These are phyloP conservation scores for Kodamaea kaohsiungensis DNA, from an alignment of 805 yeast genomes.

Conservation along the genomic window DNA sequence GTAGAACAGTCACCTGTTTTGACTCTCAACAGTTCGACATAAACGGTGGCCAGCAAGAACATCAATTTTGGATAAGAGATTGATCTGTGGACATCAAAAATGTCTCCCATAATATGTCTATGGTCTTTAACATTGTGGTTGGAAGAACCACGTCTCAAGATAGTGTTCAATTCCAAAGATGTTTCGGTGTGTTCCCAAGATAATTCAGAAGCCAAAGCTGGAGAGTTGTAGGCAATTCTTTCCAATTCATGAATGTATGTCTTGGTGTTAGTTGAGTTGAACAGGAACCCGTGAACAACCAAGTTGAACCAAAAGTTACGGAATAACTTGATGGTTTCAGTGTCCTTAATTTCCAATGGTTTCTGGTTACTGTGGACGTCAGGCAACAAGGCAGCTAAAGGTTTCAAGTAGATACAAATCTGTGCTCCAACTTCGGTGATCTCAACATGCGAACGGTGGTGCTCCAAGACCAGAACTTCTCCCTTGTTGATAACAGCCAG, in stretches of 20 bases:
- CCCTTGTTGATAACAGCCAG: slow-evolving; percentile 72
- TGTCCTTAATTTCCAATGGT: slow-evolving; percentile 48
- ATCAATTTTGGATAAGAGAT: slow-evolving; percentile 76
- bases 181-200: slow-evolving; percentile 76
- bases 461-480: slow-evolving; percentile 72
- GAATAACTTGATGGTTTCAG: slow-evolving; percentile 58
- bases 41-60: slow-evolving; percentile 80
- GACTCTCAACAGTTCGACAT: slow-evolving; percentile 78
- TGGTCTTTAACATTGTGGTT: slow-evolving; percentile 78
- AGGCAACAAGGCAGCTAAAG: slow-evolving; percentile 78
- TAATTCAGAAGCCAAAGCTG: slow-evolving; percentile 29
- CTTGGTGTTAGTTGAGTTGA: slow-evolving; percentile 53
- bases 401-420: slow-evolving; percentile 63
- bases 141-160: slow-evolving; percentile 85
- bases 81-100: slow-evolving; percentile 50
- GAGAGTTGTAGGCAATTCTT: slow-evolving; percentile 76
- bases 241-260: slow-evolving; percentile 51
- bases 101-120: slow-evolving; percentile 55
- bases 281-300: slow-evolving; percentile 86
- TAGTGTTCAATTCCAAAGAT: slow-evolving; percentile 87
- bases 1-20: slow-evolving; percentile 79
- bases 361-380: slow-evolving; percentile 39
- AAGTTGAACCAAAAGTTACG: slow-evolving; percentile 93
- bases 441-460: slow-evolving; percentile 76
- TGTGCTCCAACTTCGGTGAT: slow-evolving; percentile 70